These are phyloP conservation scores for Citrus sp. DNA, from an alignment of 345 rosid genomes.

Conservation along the genomic window DNA sequence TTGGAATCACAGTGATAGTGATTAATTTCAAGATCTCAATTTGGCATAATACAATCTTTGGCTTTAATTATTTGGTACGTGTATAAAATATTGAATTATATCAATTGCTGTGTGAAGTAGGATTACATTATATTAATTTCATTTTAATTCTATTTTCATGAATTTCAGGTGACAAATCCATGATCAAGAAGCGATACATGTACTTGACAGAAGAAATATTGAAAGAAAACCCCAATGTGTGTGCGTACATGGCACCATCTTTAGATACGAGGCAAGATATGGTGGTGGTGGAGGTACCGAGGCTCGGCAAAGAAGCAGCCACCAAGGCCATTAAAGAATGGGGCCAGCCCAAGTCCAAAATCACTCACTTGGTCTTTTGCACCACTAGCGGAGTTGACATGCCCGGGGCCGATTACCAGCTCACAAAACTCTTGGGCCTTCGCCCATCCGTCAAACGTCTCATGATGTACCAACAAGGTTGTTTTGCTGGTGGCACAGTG, in stretches of 20 bases:
- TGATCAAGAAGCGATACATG: slow-evolving; percentile 46
- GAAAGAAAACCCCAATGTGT: slow-evolving; percentile 35
- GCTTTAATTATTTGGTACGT: neutral
- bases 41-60: neutral
- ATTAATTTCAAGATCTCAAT: neutral
- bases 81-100: neutral
- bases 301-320: slow-evolving; percentile 52
- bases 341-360: slow-evolving; percentile 57
- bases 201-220: slow-evolving; percentile 39
- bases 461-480: slow-evolving; percentile 63
- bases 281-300: slow-evolving; percentile 44
- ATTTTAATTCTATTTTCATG: too few relatives aligned
- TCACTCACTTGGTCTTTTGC: slow-evolving; percentile 57
- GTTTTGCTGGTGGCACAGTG: slow-evolving; percentile 46
- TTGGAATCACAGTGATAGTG: neutral
- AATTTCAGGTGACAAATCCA: slow-evolving; percentile 43
- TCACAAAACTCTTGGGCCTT: slow-evolving; percentile 54
- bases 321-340: slow-evolving; percentile 46
- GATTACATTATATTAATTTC: neutral
- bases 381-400: slow-evolving; percentile 54
- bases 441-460: slow-evolving; percentile 47
- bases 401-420: slow-evolving; percentile 62
- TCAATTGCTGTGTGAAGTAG: too few relatives aligned
- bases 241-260: slow-evolving; percentile 41
- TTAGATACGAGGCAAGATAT: slow-evolving; percentile 46